Evolutionary conservation across 2,329 filamentous ascomycete genomes (phyloP).

Genomic region (Aspergillus sp.): DNA sequence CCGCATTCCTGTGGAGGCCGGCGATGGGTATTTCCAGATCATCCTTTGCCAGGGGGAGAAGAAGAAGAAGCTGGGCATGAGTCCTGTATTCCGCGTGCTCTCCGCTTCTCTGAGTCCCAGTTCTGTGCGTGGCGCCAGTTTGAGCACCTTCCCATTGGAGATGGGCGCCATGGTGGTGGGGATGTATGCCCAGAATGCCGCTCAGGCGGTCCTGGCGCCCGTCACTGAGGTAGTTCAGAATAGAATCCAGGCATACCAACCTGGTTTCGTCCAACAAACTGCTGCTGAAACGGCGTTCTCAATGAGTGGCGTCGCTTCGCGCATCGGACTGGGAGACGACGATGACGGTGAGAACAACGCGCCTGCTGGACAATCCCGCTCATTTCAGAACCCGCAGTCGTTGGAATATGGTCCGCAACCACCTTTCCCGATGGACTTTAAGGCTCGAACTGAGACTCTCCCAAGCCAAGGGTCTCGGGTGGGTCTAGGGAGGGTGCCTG

Average conservation of each 20-base stretch:
- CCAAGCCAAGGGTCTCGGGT: constrained; percentile 48
- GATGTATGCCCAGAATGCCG: constrained; percentile 40
- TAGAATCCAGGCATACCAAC: constrained; percentile 24
- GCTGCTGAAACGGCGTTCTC: constrained; percentile 34
- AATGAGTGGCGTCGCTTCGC: constrained; percentile 25
- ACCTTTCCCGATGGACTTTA: constrained; percentile 30
- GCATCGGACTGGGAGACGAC: constrained; percentile 26
- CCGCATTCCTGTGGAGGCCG: constrained; percentile 60
- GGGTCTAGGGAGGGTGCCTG: constrained; percentile 52
- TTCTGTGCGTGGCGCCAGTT: constrained; percentile 62
- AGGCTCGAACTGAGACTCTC: constrained; percentile 41
- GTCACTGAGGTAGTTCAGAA: constrained; percentile 25
- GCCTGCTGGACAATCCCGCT: not conserved
- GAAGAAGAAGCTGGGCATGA: constrained; percentile 62
- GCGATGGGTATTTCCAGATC: constrained; percentile 67
- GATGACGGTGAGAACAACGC: not conserved
- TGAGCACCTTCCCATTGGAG: constrained; percentile 64
- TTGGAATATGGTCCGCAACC: constrained; percentile 30
- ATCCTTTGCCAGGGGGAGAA: constrained; percentile 60
- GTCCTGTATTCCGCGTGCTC: constrained; percentile 67
- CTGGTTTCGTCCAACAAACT: constrained; percentile 27
- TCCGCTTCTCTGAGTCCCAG: constrained; percentile 62
- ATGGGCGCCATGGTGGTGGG: constrained; percentile 50
- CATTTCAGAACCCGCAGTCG: constrained; percentile 1
- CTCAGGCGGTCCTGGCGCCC: constrained; percentile 21